Evolutionary conservation across 2,329 filamentous ascomycete genomes (phyloP).

Genomic region (Hawksworthiomyces lignivorus): DNA sequence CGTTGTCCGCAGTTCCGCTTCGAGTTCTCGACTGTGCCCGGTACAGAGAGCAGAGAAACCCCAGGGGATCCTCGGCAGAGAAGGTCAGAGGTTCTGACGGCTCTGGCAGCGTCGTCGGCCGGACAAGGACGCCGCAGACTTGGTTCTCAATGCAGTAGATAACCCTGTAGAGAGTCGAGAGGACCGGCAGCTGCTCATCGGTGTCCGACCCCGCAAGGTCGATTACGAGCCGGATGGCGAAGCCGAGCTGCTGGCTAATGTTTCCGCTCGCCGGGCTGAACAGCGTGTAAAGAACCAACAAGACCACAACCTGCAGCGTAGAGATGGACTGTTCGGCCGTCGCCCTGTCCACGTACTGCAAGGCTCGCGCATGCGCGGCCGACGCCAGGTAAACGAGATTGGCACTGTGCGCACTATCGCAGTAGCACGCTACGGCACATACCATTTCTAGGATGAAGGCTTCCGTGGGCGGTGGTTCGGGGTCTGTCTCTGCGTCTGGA

Average conservation of each 20-base stretch:
- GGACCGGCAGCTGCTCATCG: neutral
- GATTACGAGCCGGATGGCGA: slow-evolving; percentile 6
- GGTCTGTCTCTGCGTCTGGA: neutral
- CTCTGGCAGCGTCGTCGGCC: slow-evolving; percentile 4
- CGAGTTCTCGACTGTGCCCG: slow-evolving; percentile 3
- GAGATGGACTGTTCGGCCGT: slow-evolving; percentile 3
- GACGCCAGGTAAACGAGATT: neutral
- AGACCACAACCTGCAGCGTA: slow-evolving; percentile 4
- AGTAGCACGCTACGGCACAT: slow-evolving; percentile 3
- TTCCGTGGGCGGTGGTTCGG: neutral
- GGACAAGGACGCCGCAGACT: slow-evolving; percentile 5
- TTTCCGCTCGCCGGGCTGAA: slow-evolving; percentile 4
- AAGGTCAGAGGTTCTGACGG: neutral
- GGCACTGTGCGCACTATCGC: neutral
- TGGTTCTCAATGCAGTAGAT: slow-evolving; percentile 8
- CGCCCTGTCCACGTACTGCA: neutral
- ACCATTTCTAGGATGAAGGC: slow-evolving; percentile 4
- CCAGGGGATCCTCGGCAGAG: neutral
- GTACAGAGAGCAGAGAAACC: neutral
- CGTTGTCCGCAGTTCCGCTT: neutral
- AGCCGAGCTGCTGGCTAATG: slow-evolving; percentile 5
- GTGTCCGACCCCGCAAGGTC: neutral
- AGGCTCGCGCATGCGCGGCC: neutral
- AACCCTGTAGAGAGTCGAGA: neutral
- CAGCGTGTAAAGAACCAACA: slow-evolving; percentile 5